Evolutionary conservation across 1,139 yeast genomes (phyloP), one percentile per base, ranked within the genome.

Genomic region (Magnusiomyces suaveolens): DNA sequence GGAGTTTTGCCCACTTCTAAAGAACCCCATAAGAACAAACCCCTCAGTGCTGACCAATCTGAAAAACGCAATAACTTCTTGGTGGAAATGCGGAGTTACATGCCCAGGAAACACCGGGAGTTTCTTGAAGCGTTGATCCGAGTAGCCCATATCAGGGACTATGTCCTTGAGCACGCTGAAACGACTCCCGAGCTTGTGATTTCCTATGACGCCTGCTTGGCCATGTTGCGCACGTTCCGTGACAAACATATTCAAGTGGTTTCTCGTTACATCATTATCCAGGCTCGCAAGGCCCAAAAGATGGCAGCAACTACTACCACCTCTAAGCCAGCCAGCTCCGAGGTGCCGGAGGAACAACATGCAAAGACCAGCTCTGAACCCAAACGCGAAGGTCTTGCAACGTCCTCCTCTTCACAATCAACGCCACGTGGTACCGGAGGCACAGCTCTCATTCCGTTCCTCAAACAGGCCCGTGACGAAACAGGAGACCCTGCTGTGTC

Each of bases 381-480:
- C 18, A 61, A 64, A 43, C 62, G 69, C 23, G 65, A 66, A n/a
- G 74, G 74, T 1, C 63, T 70, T 32, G 72, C 73, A 1, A 57
- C 59, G 14, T 54, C 63, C 20, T 41, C 24, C 8, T 41, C 47
- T 55, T 74, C 75, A 59, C 72, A 73, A 60, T 75, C 75, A 53
- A 82, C 79, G 60, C 82, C 80, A 60, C 79, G 82, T 61, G 97
- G 97, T 10, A 90, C 97, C 0, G 97, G 97, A 18, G 97, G 97
- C 46, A 90, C 97, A 0, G 83, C 95, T 0, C 75, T 90, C 63
- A 79, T 90, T 58, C 96, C 96, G 33, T 90, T 90, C 72, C 77
- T 90, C 66, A 89, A 89, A 68, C 97, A 90, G 69, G 90, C 96
- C 61, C 81, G 97, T 68, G 97, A 90, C 70, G 97, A 90, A 68